These are phyloP conservation scores for Monosporascus ibericus DNA, from an alignment of 2,329 filamentous ascomycete species.

Conservation along the genomic window DNA sequence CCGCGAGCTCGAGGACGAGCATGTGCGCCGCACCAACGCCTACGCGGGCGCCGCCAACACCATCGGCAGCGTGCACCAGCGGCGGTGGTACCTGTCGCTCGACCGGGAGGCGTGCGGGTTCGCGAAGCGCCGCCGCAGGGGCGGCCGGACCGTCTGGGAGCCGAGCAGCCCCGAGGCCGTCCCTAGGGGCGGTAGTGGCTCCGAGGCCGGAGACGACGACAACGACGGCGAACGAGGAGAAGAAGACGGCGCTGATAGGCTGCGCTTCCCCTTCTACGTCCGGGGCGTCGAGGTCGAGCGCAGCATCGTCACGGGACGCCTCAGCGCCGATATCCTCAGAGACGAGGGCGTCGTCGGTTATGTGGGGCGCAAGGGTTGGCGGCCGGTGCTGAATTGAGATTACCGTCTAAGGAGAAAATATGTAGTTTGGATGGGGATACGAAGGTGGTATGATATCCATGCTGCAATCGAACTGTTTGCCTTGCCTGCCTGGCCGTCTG, in stretches of 20 bases:
- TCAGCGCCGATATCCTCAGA: conserved; percentile 50
- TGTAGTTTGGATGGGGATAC: no score
- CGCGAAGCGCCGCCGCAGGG: conserved; percentile 22
- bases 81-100: conserved; percentile 59
- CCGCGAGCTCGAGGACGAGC: conserved; percentile 42
- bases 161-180: background rate
- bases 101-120: conserved; percentile 57
- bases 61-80: conserved; percentile 61
- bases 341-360: conserved; percentile 57
- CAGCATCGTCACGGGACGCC: conserved; percentile 61
- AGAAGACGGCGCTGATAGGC: conserved; percentile 9
- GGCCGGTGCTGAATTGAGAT: conserved; percentile 32
- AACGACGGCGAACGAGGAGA: conserved; percentile 1
- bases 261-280: conserved; percentile 55
- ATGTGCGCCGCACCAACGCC: conserved; percentile 55
- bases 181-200: background rate
- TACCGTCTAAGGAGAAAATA: no score
- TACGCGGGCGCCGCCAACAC: conserved; percentile 61
- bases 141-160: conserved; percentile 19
- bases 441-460: no score
- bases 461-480: no score
- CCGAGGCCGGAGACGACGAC: conserved; percentile 11
- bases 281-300: conserved; percentile 53
- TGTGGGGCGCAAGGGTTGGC: conserved; percentile 55
- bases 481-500: no score